These are phyloP conservation scores for Alternaria sp. DNA, from an alignment of 2,329 filamentous ascomycete genomes.

Conservation along the genomic window DNA sequence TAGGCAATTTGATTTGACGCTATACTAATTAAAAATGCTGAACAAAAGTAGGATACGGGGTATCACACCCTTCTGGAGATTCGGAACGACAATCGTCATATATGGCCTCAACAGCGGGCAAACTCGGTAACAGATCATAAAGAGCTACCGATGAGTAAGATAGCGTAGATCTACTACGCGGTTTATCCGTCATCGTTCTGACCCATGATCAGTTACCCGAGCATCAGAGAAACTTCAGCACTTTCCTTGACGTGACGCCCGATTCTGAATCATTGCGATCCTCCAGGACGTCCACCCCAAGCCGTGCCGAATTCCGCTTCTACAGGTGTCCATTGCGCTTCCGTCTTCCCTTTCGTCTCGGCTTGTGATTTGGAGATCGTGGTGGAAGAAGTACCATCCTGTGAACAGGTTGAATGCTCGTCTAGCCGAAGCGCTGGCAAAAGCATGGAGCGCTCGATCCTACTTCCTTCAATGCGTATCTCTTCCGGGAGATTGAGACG, in stretches of 20 bases:
- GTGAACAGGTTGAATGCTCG: not conserved
- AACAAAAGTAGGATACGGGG: fast-evolving
- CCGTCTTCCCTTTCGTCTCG: not conserved
- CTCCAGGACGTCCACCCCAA: not conserved
- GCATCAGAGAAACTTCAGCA: not conserved
- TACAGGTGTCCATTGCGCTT: not conserved
- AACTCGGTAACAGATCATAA: not conserved
- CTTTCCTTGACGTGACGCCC: not conserved
- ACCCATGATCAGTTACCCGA: not conserved
- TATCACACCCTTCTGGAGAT: not conserved
- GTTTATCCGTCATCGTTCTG: not conserved
- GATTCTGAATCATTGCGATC: not conserved
- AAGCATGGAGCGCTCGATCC: not conserved
- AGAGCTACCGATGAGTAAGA: not conserved
- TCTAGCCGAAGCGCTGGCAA: not conserved
- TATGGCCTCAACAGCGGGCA: not conserved
- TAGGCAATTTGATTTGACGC: not conserved
- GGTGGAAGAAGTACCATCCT: not conserved
- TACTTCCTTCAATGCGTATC: not conserved
- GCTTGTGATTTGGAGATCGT: not conserved
- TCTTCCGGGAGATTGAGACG: not conserved
- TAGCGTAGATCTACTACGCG: not conserved
- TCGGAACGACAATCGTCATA: not conserved
- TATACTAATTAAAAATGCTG: not conserved
- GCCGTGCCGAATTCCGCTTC: not conserved